Evolutionary conservation across 2,329 filamentous ascomycete species (phyloP).

Genomic region (Microsporum audouinii): DNA sequence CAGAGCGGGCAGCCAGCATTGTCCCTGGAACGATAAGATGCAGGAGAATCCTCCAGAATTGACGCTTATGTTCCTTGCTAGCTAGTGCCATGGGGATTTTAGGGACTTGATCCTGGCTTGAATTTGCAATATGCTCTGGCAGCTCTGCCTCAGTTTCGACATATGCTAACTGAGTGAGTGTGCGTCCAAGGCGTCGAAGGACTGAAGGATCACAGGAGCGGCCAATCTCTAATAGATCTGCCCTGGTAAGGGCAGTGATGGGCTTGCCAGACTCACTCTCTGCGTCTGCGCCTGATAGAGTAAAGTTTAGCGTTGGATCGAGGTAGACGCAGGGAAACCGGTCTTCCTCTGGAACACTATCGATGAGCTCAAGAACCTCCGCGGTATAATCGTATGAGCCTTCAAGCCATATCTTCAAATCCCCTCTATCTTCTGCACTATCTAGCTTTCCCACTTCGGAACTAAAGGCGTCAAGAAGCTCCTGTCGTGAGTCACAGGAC

Average conservation of each 20-base stretch:
- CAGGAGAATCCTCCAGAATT: constrained; percentile 41
- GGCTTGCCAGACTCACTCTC: constrained; percentile 18
- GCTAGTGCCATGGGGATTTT: constrained; percentile 38
- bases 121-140: constrained; percentile 34
- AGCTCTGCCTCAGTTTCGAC: constrained; percentile 32
- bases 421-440: constrained; percentile 24
- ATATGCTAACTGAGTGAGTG: constrained; percentile 31
- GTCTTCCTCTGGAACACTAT: constrained; percentile 28
- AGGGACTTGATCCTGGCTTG: constrained; percentile 26
- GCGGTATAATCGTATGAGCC: constrained; percentile 41
- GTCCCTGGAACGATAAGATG: constrained; percentile 41
- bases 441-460: constrained; percentile 29
- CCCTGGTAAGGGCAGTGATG: constrained; percentile 32
- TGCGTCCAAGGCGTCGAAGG: constrained; percentile 37
- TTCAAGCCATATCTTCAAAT: constrained; percentile 40
- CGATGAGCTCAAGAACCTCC: constrained; percentile 34
- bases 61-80: constrained; percentile 23
- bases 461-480: constrained; percentile 35
- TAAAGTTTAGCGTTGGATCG: constrained; percentile 38
- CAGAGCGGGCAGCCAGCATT: constrained; percentile 35
- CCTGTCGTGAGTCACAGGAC: constrained; percentile 30
- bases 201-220: constrained; percentile 41
- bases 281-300: constrained; percentile 2
- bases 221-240: constrained; percentile 42
- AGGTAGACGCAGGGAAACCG: constrained; percentile 41